Evolutionary conservation across 2,329 filamentous ascomycete species (phyloP).

Genomic region (Colletotrichum paranaense): DNA sequence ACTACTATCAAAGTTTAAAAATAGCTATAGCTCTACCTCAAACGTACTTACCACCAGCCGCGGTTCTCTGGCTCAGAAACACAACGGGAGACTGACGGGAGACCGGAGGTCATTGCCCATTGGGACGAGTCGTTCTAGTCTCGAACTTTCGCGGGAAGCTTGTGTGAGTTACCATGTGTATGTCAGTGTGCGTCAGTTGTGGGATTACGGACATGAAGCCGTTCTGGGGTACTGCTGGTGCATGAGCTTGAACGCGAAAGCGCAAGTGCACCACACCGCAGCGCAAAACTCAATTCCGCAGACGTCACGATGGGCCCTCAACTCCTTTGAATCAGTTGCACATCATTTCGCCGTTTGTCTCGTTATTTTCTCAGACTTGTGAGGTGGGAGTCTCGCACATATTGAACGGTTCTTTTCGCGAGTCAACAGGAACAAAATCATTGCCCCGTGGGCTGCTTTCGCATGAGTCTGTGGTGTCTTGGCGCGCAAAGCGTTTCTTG

Average conservation of each 20-base stretch:
- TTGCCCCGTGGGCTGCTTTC: neutral
- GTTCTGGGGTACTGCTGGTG: neutral
- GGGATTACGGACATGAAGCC: neutral
- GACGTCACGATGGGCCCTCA: neutral
- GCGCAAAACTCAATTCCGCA: neutral
- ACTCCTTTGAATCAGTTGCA: neutral
- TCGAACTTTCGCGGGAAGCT: neutral
- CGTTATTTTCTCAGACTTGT: neutral
- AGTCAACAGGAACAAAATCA: slow-evolving; percentile 10
- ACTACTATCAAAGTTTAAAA: slow-evolving; percentile 20
- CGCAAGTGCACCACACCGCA: neutral
- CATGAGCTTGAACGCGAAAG: neutral
- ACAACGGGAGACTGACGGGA: neutral
- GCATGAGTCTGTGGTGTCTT: slow-evolving; percentile 23
- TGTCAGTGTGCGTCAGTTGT: neutral
- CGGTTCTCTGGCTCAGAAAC: neutral
- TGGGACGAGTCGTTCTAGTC: neutral
- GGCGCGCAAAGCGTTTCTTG: slow-evolving; percentile 25
- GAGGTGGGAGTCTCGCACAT: slow-evolving; percentile 1
- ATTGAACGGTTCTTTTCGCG: slow-evolving; percentile 2
- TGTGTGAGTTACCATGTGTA: neutral
- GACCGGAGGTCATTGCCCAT: neutral
- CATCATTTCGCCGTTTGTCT: neutral
- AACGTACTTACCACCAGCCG: neutral
- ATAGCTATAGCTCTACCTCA: slow-evolving; percentile 17